Evolutionary conservation across 805 yeast species (phyloP).

Genomic region (Yarrowia bubula): DNA sequence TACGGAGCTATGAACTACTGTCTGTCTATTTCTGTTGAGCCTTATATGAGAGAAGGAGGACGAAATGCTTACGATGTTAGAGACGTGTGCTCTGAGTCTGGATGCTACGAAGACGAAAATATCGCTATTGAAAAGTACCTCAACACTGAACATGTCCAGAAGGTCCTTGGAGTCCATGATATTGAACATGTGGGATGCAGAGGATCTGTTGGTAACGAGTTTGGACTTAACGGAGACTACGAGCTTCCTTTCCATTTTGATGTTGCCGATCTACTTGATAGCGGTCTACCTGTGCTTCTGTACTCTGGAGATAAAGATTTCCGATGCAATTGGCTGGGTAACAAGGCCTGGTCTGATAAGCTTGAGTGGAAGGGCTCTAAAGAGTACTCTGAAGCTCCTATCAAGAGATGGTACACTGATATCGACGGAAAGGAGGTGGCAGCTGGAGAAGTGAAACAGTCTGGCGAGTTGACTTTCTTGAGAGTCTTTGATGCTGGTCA

Average conservation of each 20-base stretch:
- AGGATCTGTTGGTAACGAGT: constrained; percentile 74
- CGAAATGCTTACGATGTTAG: constrained; percentile 66
- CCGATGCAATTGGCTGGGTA: constrained; percentile 96
- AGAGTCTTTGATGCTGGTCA: constrained; percentile 90
- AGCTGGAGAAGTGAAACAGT: constrained; percentile 75
- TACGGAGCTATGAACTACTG: constrained; percentile 72
- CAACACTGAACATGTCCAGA: constrained; percentile 68
- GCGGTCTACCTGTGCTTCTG: constrained; percentile 74
- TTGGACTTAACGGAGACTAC: constrained; percentile 86
- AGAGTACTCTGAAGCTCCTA: constrained; percentile 48
- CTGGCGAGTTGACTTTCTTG: constrained; percentile 71
- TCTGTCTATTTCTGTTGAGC: constrained; percentile 60
- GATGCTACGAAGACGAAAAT: constrained; percentile 70
- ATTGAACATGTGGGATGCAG: constrained; percentile 47
- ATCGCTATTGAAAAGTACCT: constrained; percentile 66
- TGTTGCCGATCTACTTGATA: constrained; percentile 68
- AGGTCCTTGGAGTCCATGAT: constrained; percentile 85
- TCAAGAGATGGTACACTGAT: constrained; percentile 44
- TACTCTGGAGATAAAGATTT: constrained; percentile 97
- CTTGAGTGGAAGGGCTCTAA: constrained; percentile 65
- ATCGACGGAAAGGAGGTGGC: constrained; percentile 31
- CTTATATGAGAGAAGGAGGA: constrained; percentile 55
- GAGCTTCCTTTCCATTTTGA: constrained; percentile 79
- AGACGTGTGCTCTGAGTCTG: constrained; percentile 42
- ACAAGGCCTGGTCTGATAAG: constrained; percentile 77